Conservation (phyloP, 352 stramenopile genomes). For the Phytophthora citrophthora region DNA sequence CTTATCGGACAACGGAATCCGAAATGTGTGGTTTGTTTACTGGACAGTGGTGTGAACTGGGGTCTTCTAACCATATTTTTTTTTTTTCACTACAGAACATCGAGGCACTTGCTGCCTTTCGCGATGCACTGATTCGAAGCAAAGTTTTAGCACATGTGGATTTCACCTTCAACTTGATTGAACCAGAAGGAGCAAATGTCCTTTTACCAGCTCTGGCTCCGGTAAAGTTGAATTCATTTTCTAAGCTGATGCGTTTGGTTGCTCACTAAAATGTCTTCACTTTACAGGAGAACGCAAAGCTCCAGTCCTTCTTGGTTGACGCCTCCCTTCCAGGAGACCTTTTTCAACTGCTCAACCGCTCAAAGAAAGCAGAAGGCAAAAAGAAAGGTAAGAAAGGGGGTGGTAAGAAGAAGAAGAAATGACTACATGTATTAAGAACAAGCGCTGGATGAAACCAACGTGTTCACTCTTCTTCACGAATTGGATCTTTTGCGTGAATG, state of each 20-base stretch:
- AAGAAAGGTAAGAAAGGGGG: constrained; percentile 83
- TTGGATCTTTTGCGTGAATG: too few relatives aligned
- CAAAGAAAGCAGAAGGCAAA: constrained; percentile 72
- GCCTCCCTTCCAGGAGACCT: constrained; percentile 71
- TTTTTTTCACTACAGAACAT: constrained; percentile 35
- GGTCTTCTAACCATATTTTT: too few relatives aligned
- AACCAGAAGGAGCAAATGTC: constrained; percentile 62
- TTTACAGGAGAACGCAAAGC: constrained; percentile 60
- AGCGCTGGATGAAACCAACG: too few relatives aligned
- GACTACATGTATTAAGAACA: not conserved
- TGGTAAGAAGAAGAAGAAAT: constrained; percentile 72
- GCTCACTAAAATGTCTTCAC: not conserved
- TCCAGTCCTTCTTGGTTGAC: constrained; percentile 80
- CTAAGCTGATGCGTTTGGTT: not conserved
- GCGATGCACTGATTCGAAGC: constrained; percentile 65
- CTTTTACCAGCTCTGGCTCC: constrained; percentile 61
- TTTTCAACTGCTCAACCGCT: constrained; percentile 77
- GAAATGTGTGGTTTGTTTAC: constrained; percentile 45
- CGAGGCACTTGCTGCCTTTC: constrained; percentile 60
- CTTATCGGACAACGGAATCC: constrained; percentile 81
- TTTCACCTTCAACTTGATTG: constrained; percentile 83
- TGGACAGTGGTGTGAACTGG: too few relatives aligned
- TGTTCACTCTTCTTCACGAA: too few relatives aligned
- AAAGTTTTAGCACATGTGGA: constrained; percentile 77
- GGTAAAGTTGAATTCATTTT: constrained; percentile 28